Evolutionary conservation across 441 rosid species (phyloP), one percentile per base, ranked within the genome.

Genomic region (Adansonia grandidieri): DNA sequence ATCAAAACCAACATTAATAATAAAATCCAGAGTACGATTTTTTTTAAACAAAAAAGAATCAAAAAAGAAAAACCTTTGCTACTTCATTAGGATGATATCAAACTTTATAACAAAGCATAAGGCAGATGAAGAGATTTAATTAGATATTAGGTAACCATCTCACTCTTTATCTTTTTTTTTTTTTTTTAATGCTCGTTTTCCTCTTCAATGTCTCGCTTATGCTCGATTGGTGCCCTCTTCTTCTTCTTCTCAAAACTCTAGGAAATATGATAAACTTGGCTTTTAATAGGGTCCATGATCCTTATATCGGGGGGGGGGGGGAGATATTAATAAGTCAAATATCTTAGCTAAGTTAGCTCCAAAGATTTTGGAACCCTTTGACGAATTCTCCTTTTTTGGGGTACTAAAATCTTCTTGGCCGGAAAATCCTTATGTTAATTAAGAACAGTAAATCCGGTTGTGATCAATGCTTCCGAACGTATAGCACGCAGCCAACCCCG

Each of bases 251-350:
- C 73, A 80, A 79, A 66, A 71, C 74, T 70, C 68, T 58, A 57
- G 51, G 80, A 76, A 79, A 80, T 66, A 69, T 65, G 65, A 42
- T 75, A 61, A 11, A 37, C 84, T 74, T 89, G 89, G 88, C 86
- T 84, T 82, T 71, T 87, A 67, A 84, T 76, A 84, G 78, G 65
- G 82, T 11, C 84, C 91, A 82, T 69, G 77, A 80, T 85, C 88
- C 92, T 82, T 77, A 78, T 56, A 79, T 84, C 85, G 64, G 74
- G 89, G 24, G 85, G 4, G 32, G 32, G 32, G 32, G 32, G 32
- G 32, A 24, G 28, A 24, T 66, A 80, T 80, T 6, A 14, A 56
- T 64, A 53, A 8, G 64, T 81, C 76, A 79, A 76, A 24, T 60
- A 24, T 51, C 17, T 68, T 48, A 15, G 42, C 73, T 53, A 48